Conservation (phyloP, 768 basidiomycete species). For the Clavaria fumosa region DNA sequence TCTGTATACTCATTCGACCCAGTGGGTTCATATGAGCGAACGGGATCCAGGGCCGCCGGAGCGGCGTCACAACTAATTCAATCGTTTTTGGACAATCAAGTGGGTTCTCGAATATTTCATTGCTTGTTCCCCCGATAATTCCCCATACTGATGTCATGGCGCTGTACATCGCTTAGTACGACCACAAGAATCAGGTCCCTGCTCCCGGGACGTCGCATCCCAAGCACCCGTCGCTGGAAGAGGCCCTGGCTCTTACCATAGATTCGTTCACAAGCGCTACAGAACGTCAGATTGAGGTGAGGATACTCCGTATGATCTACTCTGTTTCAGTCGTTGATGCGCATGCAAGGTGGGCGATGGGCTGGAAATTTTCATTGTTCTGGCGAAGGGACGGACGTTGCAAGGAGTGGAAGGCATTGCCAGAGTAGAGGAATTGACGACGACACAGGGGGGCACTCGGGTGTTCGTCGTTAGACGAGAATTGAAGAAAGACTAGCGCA, state of each 20-base stretch:
- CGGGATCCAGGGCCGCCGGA: conserved; percentile 91
- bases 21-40: conserved; percentile 94
- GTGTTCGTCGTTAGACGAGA: conserved; percentile 64
- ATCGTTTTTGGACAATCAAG: conserved; percentile 98
- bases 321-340: conserved; percentile 8
- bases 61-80: conserved; percentile 91
- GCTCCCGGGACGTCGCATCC: conserved; percentile 63
- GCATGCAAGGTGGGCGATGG: conserved; percentile 76
- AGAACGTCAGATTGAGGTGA: conserved; percentile 93
- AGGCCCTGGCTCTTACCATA: conserved; percentile 75
- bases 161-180: conserved; percentile 42
- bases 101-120: no score
- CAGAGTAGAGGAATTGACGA: conserved; percentile 49
- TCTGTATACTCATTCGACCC: conserved; percentile 99
- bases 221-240: conserved; percentile 61
- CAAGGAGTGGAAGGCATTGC: conserved; percentile 40
- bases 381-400: conserved; percentile 49
- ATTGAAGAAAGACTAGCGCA: conserved; percentile 61
- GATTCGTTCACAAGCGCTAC: conserved; percentile 97
- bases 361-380: conserved; percentile 79
- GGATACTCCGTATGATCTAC: conserved; percentile 11
- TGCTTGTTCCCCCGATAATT: conserved; percentile 10
- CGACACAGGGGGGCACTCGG: conserved; percentile 49
- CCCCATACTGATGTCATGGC: conserved; percentile 10
- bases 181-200: conserved; percentile 89